A percentile compares a stretch with the other conserved stretches of the same genome.
Conservation (phyloP, 2,329 filamentous ascomycete genomes). For the Xylariomycetidae sp. region DNA sequence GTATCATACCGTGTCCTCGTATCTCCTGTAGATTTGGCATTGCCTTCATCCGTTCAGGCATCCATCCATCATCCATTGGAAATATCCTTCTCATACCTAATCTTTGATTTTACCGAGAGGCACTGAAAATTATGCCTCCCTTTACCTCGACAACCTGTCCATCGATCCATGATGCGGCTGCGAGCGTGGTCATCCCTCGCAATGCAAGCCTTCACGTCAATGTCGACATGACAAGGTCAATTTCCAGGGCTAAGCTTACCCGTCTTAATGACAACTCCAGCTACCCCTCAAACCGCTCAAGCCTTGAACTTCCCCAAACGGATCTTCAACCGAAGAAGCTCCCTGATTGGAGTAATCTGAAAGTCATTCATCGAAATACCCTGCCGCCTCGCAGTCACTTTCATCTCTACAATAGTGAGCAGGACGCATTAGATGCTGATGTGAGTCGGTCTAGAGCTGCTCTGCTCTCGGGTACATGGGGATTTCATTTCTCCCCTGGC, state of each 20-base stretch:
- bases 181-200: conserved; percentile 10
- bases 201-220: conserved; percentile 18
- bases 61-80: too few species aligned
- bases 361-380: conserved; percentile 55
- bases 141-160: too few species aligned
- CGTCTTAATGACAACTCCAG: conserved; percentile 2
- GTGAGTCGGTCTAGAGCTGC: conserved; percentile 33
- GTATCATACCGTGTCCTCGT: too few species aligned
- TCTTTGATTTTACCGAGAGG: too few species aligned
- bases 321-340: conserved; percentile 24
- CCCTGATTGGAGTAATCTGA: conserved; percentile 59
- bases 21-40: too few species aligned
- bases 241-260: neutral
- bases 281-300: neutral
- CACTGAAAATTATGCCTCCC: too few species aligned
- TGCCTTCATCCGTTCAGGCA: too few species aligned
- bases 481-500: conserved; percentile 43
- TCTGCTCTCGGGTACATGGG: conserved; percentile 50
- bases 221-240: conserved; percentile 10
- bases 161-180: too few species aligned
- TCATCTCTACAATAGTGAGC: conserved; percentile 44
- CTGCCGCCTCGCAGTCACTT: conserved; percentile 54
- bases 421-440: conserved; percentile 42
- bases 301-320: conserved; percentile 1
- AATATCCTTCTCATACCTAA: too few species aligned